phyloP scores from a whole-genome alignment of 257 asterid species.

The Euphrasia confusa region DNA sequence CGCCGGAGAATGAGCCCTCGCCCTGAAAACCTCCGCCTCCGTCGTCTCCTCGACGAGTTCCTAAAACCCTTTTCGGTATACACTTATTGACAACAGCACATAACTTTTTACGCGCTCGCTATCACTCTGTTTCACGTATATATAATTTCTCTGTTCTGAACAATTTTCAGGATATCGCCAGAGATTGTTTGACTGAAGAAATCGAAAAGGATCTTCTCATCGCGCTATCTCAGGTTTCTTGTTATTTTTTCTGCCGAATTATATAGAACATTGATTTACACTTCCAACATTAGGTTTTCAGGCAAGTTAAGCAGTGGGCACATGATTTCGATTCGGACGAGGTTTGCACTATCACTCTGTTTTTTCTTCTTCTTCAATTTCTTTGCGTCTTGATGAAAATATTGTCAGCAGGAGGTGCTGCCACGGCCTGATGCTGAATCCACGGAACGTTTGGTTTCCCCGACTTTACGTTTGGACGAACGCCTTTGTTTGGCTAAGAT shows the following conservation, averaged over 20 bases:
- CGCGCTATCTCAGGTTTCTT: conserved; percentile 60
- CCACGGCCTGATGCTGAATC: conserved; percentile 26
- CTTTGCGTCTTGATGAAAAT: not conserved
- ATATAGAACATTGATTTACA: not conserved
- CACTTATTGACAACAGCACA: too few relatives aligned
- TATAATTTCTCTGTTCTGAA: not conserved
- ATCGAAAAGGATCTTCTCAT: conserved; percentile 48
- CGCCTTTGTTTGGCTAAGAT: conserved; percentile 43
- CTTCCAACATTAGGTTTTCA: conserved; percentile 41
- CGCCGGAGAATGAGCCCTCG: conserved; percentile 12
- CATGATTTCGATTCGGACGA: conserved; percentile 42
- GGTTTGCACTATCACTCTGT: conserved; percentile 31
- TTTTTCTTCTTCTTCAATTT: not conserved
- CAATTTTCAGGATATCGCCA: conserved; percentile 40
- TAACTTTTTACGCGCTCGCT: not conserved
- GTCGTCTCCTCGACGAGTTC: conserved; percentile 38
- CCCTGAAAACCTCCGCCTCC: conserved; percentile 34
- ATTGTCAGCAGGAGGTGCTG: conserved; percentile 38
- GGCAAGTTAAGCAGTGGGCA: conserved; percentile 54
- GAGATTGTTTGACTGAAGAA: conserved; percentile 38
- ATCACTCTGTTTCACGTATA: not conserved
- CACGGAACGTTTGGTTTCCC: conserved; percentile 20
- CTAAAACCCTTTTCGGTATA: conserved; percentile 44
- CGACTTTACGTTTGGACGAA: conserved; percentile 28
- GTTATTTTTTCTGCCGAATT: not conserved